Base-by-base conservation (phyloP, 768 basidiomycete species). In the Russula sp. region DNA sequence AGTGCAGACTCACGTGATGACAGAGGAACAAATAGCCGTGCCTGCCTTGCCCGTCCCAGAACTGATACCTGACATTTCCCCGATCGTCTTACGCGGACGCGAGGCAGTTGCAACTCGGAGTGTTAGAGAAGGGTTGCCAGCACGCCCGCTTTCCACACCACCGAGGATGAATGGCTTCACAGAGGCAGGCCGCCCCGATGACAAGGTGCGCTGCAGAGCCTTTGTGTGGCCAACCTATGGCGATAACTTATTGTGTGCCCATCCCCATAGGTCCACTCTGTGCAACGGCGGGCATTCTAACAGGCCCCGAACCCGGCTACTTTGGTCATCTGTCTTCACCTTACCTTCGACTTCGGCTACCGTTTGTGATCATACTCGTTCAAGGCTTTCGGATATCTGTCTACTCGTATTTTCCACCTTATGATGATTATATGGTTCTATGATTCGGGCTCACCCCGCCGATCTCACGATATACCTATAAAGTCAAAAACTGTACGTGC, bases 101-200 rank as follows among this genome's bases (percentile, higher is more conserved):
- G 31, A 20, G n/a, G 31, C 52, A 4, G 39, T 52, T 9, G 37
- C 35, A 4, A 4, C 16, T 45, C 7, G 37, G 48, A 40, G 22
- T n/a, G 20, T 20, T 16, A 39, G 50, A 45, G 59, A 55, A 53
- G 57, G 54, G 1, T 34, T 66, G 31, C 65, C 66, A 27, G 48
- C 45, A 8, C 66, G 66, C 22, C 66, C 66, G 6, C 55, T 60
- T 42, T 66, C 66, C 13, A 66, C 66, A 2, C 66, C 66, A 5
- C 66, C 66, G 2, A 53, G 63, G 63, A 27, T 27, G 27, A 27
- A 27, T 27, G 2, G 27, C 27, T 27, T 2, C 27, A 27, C 42
- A 16, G 55, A 52, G 32, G 20, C 57, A 40, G 44, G 4, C 27
- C 18, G 20, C 39, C 45, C 18, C 52, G 18, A 39, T 32, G 35